Conservation (phyloP, 2,329 filamentous ascomycete species). For the Pseudocercospora cruenta region DNA sequence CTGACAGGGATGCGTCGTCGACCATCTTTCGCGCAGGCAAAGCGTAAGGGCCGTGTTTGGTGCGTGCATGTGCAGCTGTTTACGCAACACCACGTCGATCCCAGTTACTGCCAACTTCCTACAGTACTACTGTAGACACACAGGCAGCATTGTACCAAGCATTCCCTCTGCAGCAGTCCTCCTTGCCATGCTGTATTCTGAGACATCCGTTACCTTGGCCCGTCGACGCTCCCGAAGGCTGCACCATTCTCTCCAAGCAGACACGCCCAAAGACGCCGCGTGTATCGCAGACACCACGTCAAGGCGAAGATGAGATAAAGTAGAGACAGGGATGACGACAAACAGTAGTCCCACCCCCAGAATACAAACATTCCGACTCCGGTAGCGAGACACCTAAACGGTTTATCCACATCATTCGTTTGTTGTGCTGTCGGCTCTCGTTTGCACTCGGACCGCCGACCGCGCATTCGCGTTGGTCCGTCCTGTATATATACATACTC, state of each 20-base stretch:
- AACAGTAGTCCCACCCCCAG: neutral
- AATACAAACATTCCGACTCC: neutral
- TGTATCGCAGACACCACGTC: neutral
- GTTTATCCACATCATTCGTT: neutral
- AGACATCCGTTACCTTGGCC: neutral
- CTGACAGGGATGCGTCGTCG: neutral
- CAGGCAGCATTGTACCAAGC: neutral
- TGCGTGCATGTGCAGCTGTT: neutral
- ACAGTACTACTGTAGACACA: neutral
- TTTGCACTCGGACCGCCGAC: neutral
- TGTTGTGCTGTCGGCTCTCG: neutral
- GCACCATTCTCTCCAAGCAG: no score
- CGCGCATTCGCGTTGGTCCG: neutral
- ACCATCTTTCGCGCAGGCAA: neutral
- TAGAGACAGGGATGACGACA: conserved; percentile 17
- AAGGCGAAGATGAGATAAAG: neutral
- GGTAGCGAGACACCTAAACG: neutral
- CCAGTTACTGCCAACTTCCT: neutral
- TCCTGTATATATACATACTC: neutral
- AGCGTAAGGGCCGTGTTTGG: neutral
- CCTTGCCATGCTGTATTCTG: neutral
- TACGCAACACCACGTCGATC: neutral
- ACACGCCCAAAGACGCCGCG: neutral
- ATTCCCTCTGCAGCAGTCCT: neutral
- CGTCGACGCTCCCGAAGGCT: neutral